A percentile compares a stretch with the other conserved stretches of the same genome.
Evolutionary conservation across 495 filamentous ascomycete species (phyloP).

Genomic region (Glonium stellatum): DNA sequence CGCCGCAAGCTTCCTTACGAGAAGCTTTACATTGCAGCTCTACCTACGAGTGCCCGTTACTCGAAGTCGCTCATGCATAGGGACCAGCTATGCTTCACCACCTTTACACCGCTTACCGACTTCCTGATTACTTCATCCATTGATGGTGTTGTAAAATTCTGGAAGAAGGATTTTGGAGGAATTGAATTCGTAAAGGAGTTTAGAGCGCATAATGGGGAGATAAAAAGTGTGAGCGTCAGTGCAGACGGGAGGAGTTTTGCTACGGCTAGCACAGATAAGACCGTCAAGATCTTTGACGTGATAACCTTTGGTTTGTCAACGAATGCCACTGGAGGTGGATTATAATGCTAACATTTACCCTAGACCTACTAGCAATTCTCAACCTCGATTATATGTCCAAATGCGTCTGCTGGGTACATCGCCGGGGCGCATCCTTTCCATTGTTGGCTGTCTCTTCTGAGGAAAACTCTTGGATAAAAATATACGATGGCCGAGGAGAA

Average conservation of each 20-base stretch:
- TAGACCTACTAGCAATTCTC: slow-evolving; percentile 55
- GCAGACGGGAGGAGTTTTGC: slow-evolving; percentile 91
- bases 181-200: slow-evolving; percentile 99
- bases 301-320: slow-evolving; percentile 56
- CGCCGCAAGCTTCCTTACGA: slow-evolving; percentile 85
- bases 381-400: slow-evolving; percentile 65
- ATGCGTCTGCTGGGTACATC: slow-evolving; percentile 89
- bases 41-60: slow-evolving; percentile 76
- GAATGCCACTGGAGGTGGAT: too few species aligned
- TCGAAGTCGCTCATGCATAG: slow-evolving; percentile 98
- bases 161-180: slow-evolving; percentile 88
- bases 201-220: slow-evolving; percentile 78
- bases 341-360: too few species aligned
- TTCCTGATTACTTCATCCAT: slow-evolving; percentile 90
- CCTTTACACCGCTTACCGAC: slow-evolving; percentile 80
- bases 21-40: slow-evolving; percentile 85
- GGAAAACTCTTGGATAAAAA: slow-evolving; percentile 57
- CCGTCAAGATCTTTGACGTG: slow-evolving; percentile 93
- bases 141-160: slow-evolving; percentile 96
- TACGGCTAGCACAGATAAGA: slow-evolving; percentile 77
- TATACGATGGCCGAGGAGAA: slow-evolving; percentile 89
- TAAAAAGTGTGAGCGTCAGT: slow-evolving; percentile 73
- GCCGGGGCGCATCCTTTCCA: slow-evolving; percentile 76
- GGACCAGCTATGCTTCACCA: slow-evolving; percentile 80
- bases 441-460: slow-evolving; percentile 86